phyloP scores from a whole-genome alignment of 257 asterid genomes.

The Solanum bulbocastanum region DNA sequence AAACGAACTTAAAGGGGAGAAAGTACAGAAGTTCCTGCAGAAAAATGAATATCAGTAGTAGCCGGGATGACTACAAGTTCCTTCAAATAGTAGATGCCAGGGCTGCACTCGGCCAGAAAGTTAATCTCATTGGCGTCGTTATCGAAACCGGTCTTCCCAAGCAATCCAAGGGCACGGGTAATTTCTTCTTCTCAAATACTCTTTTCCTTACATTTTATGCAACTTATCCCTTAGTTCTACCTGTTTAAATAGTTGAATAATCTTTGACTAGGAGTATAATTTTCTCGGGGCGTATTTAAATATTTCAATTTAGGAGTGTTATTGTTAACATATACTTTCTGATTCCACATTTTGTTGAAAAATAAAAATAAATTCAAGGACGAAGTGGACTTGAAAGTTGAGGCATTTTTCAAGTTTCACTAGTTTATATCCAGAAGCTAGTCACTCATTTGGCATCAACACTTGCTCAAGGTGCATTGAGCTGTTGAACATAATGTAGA shows the following conservation, averaged over 20 bases:
- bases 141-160: conserved; percentile 39
- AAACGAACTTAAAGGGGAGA: neutral
- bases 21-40: neutral
- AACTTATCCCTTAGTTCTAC: neutral
- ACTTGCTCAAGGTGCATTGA: neutral
- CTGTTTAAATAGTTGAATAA: neutral
- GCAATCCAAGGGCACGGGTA: conserved; percentile 59
- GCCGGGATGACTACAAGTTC: conserved; percentile 36
- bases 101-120: conserved; percentile 42
- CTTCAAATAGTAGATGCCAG: conserved; percentile 44
- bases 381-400: neutral
- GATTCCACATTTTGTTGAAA: neutral
- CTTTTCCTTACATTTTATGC: neutral
- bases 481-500: neutral
- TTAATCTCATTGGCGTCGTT: conserved; percentile 58
- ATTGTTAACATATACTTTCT: neutral
- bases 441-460: neutral
- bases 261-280: neutral
- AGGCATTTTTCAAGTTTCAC: neutral
- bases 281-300: neutral
- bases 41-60: neutral
- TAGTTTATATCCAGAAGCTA: neutral
- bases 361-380: neutral
- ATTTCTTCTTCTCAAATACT: neutral
- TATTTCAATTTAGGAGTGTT: neutral